Percentiles rank a stretch among this genome's conserved stretches.
phyloP scores from a whole-genome alignment of 2,329 filamentous ascomycete species.

The Penicillium sp. region DNA sequence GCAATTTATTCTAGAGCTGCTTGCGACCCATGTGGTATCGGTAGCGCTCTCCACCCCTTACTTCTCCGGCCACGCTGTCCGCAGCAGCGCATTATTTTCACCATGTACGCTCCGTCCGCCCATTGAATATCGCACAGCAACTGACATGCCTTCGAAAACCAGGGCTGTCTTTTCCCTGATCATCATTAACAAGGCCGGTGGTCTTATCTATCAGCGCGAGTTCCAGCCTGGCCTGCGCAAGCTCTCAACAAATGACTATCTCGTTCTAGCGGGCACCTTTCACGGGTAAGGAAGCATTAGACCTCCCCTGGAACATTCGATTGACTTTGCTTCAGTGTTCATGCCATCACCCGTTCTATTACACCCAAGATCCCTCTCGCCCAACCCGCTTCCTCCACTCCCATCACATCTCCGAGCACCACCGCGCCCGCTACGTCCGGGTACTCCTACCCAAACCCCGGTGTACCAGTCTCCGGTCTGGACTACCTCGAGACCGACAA shows the following conservation, averaged over 20 bases:
- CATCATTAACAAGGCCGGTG: conserved; percentile 98
- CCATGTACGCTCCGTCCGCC: conserved; percentile 20
- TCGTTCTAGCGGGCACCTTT: conserved; percentile 95
- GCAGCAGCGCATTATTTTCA: conserved; percentile 7
- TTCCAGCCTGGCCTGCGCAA: conserved; percentile 86
- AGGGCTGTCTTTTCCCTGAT: conserved; percentile 96
- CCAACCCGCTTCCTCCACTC: conserved; percentile 33
- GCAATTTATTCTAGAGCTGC: neutral
- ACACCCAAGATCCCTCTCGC: conserved; percentile 43
- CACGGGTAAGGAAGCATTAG: conserved; percentile 66
- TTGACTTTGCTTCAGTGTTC: conserved; percentile 49
- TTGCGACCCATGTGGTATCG: conserved; percentile 9
- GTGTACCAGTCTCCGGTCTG: conserved; percentile 60
- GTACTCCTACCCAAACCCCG: conserved; percentile 34
- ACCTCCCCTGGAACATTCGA: neutral
- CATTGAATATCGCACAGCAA: neutral
- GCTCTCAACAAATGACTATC: conserved; percentile 91
- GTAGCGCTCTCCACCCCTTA: conserved; percentile 9
- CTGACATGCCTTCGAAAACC: conserved; percentile 8
- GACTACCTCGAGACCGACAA: conserved; percentile 92
- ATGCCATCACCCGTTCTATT: conserved; percentile 62
- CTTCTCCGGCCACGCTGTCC: conserved; percentile 12
- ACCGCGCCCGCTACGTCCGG: conserved; percentile 21
- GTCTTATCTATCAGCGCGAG: conserved; percentile 91
- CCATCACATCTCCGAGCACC: conserved; percentile 21